Evolutionary conservation across 176 grass and related monocot genomes (phyloP).

Genomic region (Aegilops longissima): DNA sequence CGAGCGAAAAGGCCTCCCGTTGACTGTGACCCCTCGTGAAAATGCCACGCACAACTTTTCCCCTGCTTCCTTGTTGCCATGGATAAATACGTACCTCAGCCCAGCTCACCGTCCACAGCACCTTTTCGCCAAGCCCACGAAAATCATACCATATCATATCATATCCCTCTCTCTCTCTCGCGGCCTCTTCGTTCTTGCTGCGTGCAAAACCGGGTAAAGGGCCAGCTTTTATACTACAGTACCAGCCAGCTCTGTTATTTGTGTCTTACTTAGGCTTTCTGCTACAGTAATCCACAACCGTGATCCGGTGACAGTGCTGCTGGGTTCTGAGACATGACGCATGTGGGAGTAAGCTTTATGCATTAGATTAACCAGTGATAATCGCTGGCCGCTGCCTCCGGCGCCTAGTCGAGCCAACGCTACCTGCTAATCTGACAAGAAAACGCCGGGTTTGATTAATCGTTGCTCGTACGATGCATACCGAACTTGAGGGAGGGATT

Average conservation of each 20-base stretch:
- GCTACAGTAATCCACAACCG: not conserved
- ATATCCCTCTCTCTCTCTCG: no score
- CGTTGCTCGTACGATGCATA: not conserved
- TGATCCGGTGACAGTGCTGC: constrained; percentile 22
- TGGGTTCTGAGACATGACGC: constrained; percentile 29
- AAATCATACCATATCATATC: constrained; percentile 17
- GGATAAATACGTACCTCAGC: constrained; percentile 19
- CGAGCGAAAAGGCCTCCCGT: constrained; percentile 39
- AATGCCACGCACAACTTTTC: constrained; percentile 50
- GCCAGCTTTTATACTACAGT: not conserved
- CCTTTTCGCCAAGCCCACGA: constrained; percentile 41
- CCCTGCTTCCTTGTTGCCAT: constrained; percentile 19
- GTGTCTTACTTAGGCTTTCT: constrained; percentile 44
- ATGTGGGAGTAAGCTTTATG: constrained; percentile 30
- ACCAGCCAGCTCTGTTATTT: constrained; percentile 41
- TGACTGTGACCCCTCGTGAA: constrained; percentile 58
- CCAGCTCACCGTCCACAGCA: not conserved
- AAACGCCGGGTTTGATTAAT: not conserved
- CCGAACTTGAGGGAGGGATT: constrained; percentile 36
- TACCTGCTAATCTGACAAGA: constrained; percentile 20
- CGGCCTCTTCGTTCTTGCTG: constrained; percentile 22
- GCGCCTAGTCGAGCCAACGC: constrained; percentile 16
- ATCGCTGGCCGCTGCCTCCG: not conserved
- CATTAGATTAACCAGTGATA: constrained; percentile 21
- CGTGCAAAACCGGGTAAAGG: constrained; percentile 46